Conservation (phyloP, 1,284 basidiomycete species). For the Baeospora myosura region DNA sequence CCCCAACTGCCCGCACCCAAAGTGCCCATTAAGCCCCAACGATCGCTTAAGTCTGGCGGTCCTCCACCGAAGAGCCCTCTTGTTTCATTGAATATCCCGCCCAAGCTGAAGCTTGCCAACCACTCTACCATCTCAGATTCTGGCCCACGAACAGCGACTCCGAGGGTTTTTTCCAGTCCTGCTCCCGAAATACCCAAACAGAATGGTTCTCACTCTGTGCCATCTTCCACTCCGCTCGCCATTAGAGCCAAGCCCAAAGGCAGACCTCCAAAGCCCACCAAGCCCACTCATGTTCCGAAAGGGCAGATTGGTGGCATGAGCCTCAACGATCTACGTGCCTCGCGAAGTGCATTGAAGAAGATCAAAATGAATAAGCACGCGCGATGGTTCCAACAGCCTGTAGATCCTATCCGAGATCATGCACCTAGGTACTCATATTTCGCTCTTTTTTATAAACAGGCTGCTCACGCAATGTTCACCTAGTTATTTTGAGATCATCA, state of each 20-base stretch:
- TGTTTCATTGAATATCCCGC: conserved; percentile 33
- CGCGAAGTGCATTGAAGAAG: conserved; percentile 78
- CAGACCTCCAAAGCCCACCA: conserved; percentile 19
- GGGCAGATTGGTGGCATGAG: conserved; percentile 80
- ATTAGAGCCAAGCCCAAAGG: conserved; percentile 27
- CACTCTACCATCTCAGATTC: conserved; percentile 23
- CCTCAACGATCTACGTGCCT: conserved; percentile 73
- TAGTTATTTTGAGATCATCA: conserved; percentile 88
- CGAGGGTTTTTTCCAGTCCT: conserved; percentile 14
- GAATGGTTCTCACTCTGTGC: conserved; percentile 18
- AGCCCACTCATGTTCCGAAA: conserved; percentile 49
- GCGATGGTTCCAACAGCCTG: conserved; percentile 75
- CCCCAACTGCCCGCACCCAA: conserved; percentile 50
- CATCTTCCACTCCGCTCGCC: conserved; percentile 29
- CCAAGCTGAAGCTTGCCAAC: conserved; percentile 53
- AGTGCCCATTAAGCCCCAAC: conserved; percentile 34
- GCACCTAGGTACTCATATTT: conserved; percentile 64
- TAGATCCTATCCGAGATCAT: conserved; percentile 82
- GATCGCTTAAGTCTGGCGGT: conserved; percentile 35
- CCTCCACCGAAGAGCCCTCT: conserved; percentile 37
- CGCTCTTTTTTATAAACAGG: conserved; percentile 3
- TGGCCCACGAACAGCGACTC: conserved; percentile 14
- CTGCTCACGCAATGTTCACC: conserved; percentile 10
- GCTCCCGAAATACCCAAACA: conserved; percentile 22
- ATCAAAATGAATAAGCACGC: conserved; percentile 68